phyloP scores from a whole-genome alignment of 768 basidiomycete genomes.

The Roridomyces roridus region DNA sequence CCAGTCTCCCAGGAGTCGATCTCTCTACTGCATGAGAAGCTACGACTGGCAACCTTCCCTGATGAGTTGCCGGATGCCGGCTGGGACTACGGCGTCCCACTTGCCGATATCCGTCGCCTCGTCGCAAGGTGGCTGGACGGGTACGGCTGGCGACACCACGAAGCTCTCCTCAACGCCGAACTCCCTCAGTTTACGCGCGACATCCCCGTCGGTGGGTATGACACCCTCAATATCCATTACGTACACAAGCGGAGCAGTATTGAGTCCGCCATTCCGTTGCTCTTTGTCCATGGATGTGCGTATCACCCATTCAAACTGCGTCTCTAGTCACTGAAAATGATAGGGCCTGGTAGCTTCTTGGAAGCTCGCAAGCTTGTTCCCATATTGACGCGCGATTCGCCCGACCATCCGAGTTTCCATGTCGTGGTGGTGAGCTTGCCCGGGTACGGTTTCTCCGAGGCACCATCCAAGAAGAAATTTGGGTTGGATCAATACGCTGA shows the following conservation, averaged over 20 bases:
- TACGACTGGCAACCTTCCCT: slow-evolving; percentile 25
- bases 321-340: no score
- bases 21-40: slow-evolving; percentile 28
- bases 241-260: neutral
- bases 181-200: slow-evolving; percentile 8
- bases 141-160: slow-evolving; percentile 48
- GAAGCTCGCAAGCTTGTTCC: slow-evolving; percentile 67
- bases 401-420: slow-evolving; percentile 61
- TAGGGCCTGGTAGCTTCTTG: slow-evolving; percentile 66
- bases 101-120: slow-evolving; percentile 46
- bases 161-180: neutral
- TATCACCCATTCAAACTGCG: neutral
- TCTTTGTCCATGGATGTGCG: slow-evolving; percentile 1
- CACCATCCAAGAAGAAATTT: slow-evolving; percentile 58
- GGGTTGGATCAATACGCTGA: slow-evolving; percentile 55
- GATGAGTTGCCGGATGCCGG: slow-evolving; percentile 31
- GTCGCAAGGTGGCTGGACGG: slow-evolving; percentile 46
- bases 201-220: neutral
- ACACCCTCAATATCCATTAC: slow-evolving; percentile 3
- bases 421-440: slow-evolving; percentile 67
- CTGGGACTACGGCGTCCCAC: slow-evolving; percentile 47
- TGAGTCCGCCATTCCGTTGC: neutral
- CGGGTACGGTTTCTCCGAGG: slow-evolving; percentile 67
- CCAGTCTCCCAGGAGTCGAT: slow-evolving; percentile 21
- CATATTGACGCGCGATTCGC: slow-evolving; percentile 47